Evolutionary conservation across 495 filamentous ascomycete species (phyloP), one percentile per base, ranked within the genome.

Genomic region (Penicillium chermesinum): DNA sequence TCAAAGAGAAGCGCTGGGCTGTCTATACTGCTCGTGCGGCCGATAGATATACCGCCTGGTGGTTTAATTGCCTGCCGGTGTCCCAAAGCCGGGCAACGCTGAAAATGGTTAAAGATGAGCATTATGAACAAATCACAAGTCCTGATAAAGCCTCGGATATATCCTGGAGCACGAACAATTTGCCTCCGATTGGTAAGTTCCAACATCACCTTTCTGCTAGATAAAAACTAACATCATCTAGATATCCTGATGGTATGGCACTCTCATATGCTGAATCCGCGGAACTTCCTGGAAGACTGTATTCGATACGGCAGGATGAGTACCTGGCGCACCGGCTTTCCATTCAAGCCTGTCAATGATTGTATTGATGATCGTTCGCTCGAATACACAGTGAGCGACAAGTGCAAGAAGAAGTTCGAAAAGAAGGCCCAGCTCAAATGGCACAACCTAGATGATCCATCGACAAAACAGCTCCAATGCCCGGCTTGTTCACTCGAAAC

Each of bases 181-280:
- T 65, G 30, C 63, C 62, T 15, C 62, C 62, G 0, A 21, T 66
- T 14, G 64, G 60, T 61, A 32, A 56, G 63, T 54, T 2, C 4
- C 7, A 10, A 3, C 8, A 41, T 35, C 10, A 33, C 10, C 7
- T 1, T 4, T 37, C 6, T 12, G 15, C 22, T 17, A 38, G 25
- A 5, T 33, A 34, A 18, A 17, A 41, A 1, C 42, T 44, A 44
- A 57, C 16, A 37, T 18, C 12, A 32, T 38, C 18, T 53, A 81
- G 88, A 94, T 61, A 82, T 95, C 2, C 63, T 95, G 36, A 88
- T 95, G 87, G 87, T 94, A 0, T 90, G 86, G 87, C 89, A 95
- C 63, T 71, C 86, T 3, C 87, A 88, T 56, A 82, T 88, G 79
- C 76, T 95, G 4, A 93, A 91, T 50, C 89, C 89, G 2, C 70